Base-by-base conservation (phyloP, 2,329 filamentous ascomycete genomes). In the Trichoderma endophyticum region DNA sequence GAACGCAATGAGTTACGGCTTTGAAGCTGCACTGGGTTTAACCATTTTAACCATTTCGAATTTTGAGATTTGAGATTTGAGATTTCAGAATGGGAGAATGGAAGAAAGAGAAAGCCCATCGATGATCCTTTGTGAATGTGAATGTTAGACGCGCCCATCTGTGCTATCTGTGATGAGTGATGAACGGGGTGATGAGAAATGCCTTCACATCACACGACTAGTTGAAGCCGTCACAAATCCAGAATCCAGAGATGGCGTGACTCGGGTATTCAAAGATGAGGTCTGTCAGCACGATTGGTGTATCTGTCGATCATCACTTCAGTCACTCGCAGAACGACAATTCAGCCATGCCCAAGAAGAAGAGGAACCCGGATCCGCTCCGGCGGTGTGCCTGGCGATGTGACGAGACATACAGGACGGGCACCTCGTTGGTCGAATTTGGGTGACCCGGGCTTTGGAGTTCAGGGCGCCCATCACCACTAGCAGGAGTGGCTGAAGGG, bases 371-470 rank as follows among this genome's bases (percentile, higher is more conserved):
- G 36, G 28, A 51, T 51, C 18, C 24, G 65, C 36, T 69, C 56
- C 30, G 67, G 67, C 67, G 67, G 67, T 70, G 67, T 70, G 67
- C 57, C 57, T 62, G 67, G 15, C 28, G 67, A 70, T 70, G 67
- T 70, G 67, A 70, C 56, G 57, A 62, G 39, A 62, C 56, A n/a
- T 36, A 70, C 67, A 62, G 57, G 21, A 67, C 14, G 64, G 32
- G 64, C 64, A 67, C 30, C 51, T 67, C 64, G 51, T 39, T 67
- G 48, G 64, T 57, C 51, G 8, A 26, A 28, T 30, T 2, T 36
- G 48, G 26, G 63, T 56, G 63, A 66, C 43, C n/a, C n/a, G 21
- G 15, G 39, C 39, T 62, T 28, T 39, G 39, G 24, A 34, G 57
- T 24, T 36, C 36, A 62, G 56, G 26, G 56, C 56, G 65, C 67